Evolutionary conservation across 345 rosid species (phyloP).

Genomic region (Punica granatum): DNA sequence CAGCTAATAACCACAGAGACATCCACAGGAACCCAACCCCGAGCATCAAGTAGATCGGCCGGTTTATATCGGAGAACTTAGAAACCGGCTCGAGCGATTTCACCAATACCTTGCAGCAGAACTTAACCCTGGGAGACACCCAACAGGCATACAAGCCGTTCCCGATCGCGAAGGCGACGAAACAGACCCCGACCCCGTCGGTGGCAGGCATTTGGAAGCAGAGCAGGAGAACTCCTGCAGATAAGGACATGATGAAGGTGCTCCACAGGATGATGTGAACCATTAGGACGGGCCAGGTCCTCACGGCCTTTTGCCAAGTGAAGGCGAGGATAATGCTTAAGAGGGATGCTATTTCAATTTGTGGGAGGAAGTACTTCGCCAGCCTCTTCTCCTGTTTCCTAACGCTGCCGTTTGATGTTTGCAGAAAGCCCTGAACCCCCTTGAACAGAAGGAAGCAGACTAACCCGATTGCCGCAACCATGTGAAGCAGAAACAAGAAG

Average conservation of each 20-base stretch:
- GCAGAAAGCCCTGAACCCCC: slow-evolving; percentile 75
- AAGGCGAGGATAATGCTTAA: slow-evolving; percentile 81
- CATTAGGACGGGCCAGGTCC: slow-evolving; percentile 76
- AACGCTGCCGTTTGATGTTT: slow-evolving; percentile 31
- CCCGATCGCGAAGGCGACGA: slow-evolving; percentile 73
- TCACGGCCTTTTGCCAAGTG: slow-evolving; percentile 73
- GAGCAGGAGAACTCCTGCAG: slow-evolving; percentile 84
- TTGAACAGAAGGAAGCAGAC: slow-evolving; percentile 77
- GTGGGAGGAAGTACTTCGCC: slow-evolving; percentile 58
- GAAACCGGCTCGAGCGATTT: slow-evolving; percentile 67
- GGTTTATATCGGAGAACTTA: slow-evolving; percentile 65
- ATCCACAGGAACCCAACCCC: slow-evolving; percentile 90
- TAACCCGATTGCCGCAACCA: slow-evolving; percentile 51
- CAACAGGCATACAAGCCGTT: slow-evolving; percentile 92
- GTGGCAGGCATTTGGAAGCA: slow-evolving; percentile 89
- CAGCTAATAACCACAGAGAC: slow-evolving; percentile 91
- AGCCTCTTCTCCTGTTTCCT: slow-evolving; percentile 54
- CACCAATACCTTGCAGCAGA: slow-evolving; percentile 51
- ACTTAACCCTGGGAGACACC: slow-evolving; percentile 54
- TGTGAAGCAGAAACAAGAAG: slow-evolving; percentile 61
- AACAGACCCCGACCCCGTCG: slow-evolving; percentile 72
- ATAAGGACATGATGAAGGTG: slow-evolving; percentile 52
- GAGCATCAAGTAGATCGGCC: slow-evolving; percentile 78
- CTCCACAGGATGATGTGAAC: slow-evolving; percentile 86
- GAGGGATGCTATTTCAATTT: slow-evolving; percentile 78